Percentiles rank a stretch among this genome's conserved stretches.
phyloP scores from a whole-genome alignment of 2,329 filamentous ascomycete genomes.

The Sphaerostilbella broomeana region DNA sequence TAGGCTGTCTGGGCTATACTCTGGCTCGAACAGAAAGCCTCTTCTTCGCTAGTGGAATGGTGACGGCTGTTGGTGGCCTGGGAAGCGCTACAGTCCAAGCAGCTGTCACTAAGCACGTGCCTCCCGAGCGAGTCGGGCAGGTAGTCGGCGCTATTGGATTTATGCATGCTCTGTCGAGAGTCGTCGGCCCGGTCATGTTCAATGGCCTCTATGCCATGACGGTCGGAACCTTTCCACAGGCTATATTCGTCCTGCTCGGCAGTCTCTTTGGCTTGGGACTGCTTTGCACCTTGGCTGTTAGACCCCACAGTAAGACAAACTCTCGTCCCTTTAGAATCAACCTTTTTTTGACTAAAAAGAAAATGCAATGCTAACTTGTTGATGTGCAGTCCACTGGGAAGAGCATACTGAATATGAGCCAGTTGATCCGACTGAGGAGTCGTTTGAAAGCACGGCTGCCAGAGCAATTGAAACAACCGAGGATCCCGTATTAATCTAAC shows the following conservation, averaged over 20 bases:
- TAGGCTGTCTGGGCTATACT: conserved; percentile 71
- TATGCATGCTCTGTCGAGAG: conserved; percentile 72
- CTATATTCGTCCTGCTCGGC: conserved; percentile 72
- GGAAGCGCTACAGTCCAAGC: conserved; percentile 80
- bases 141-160: conserved; percentile 84
- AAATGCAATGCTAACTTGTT: too few species aligned
- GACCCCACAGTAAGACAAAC: conserved; percentile 62
- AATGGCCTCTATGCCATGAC: conserved; percentile 81
- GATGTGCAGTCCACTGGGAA: conserved; percentile 28
- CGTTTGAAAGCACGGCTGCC: background rate
- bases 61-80: conserved; percentile 75
- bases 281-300: conserved; percentile 61
- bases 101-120: conserved; percentile 84
- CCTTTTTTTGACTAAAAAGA: too few species aligned
- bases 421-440: background rate
- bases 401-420: conserved; percentile 22
- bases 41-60: conserved; percentile 65
- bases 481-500: conserved; percentile 24
- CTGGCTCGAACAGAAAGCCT: conserved; percentile 53
- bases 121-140: conserved; percentile 72
- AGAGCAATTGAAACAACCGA: conserved; percentile 15
- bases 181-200: conserved; percentile 75
- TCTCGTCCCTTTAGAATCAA: background rate
- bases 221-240: conserved; percentile 69
- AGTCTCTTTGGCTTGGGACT: conserved; percentile 61